A percentile compares a stretch with the other conserved stretches of the same genome.
Conservation (phyloP, 306 rosid species). For the Begonia fuchsioides region DNA sequence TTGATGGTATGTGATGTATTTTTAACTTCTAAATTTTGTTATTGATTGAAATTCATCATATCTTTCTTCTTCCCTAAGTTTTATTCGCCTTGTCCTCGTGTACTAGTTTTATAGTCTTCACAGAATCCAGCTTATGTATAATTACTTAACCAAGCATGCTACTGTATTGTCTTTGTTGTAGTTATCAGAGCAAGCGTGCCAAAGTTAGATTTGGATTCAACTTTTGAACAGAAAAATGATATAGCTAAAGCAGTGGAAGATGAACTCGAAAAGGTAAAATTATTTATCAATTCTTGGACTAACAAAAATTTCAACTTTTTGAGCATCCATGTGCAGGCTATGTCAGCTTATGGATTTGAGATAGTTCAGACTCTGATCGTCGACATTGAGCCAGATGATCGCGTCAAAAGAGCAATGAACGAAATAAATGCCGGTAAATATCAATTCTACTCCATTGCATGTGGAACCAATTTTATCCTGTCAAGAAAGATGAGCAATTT, state of each 20-base stretch:
- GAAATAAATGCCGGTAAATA: conserved; percentile 43
- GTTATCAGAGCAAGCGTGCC: conserved; percentile 50
- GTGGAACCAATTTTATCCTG: too few species aligned
- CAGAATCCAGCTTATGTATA: too few species aligned
- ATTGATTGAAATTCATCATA: too few species aligned
- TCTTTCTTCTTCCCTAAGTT: too few species aligned
- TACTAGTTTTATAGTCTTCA: too few species aligned
- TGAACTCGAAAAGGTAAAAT: conserved; percentile 36
- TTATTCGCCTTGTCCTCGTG: too few species aligned
- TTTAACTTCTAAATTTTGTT: too few species aligned
- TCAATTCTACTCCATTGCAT: too few species aligned
- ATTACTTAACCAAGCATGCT: too few species aligned
- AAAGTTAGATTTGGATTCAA: conserved; percentile 37
- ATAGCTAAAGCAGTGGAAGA: conserved; percentile 41
- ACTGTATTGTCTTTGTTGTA: conserved; percentile 4
- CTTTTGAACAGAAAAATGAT: conserved; percentile 45
- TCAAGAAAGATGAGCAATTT: too few species aligned
- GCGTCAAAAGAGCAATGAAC: conserved; percentile 43
- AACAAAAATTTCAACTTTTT: not conserved
- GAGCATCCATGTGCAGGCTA: conserved; percentile 28
- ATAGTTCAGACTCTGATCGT: conserved; percentile 43
- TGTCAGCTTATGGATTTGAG: conserved; percentile 47
- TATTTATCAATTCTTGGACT: not conserved
- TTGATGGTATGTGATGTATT: conserved; percentile 24
- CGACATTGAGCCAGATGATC: conserved; percentile 45